phyloP scores from a whole-genome alignment of 176 grass and related monocot genomes.

The Ensete ventricosum region DNA sequence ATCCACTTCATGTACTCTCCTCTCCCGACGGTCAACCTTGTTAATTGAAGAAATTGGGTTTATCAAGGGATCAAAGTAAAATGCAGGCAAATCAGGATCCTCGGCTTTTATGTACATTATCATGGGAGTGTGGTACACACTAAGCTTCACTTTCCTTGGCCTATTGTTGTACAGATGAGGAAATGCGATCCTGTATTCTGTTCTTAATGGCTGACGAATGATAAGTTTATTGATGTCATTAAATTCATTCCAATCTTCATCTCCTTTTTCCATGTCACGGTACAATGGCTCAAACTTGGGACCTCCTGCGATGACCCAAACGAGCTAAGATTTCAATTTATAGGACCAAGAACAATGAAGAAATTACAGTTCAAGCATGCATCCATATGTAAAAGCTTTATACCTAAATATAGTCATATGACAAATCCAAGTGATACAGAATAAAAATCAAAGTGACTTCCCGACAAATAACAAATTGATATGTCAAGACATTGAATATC shows the following conservation, averaged over 20 bases:
- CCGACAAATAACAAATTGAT: not conserved
- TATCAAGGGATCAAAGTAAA: conserved; percentile 96
- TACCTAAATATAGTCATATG: not conserved
- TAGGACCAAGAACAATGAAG: not conserved
- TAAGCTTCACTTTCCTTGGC: conserved; percentile 91
- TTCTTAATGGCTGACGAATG: conserved; percentile 90
- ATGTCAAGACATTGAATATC: not conserved
- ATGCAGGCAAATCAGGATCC: conserved; percentile 96
- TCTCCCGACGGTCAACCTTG: conserved; percentile 66
- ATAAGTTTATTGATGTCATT: conserved; percentile 99
- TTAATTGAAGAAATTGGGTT: conserved; percentile 85
- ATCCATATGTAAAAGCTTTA: not conserved
- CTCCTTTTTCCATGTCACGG: conserved; percentile 97
- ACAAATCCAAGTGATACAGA: too few species aligned
- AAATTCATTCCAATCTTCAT: conserved; percentile 99
- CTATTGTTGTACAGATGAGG: conserved; percentile 97
- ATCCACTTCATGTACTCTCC: conserved; percentile 53
- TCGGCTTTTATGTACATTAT: conserved; percentile 99
- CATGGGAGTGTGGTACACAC: conserved; percentile 90
- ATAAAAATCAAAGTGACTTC: not conserved
- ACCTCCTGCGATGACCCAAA: conserved; percentile 41
- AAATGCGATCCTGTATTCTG: conserved; percentile 96
- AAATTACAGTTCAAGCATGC: not conserved
- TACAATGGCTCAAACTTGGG: conserved; percentile 98
- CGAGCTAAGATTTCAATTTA: not conserved